These are phyloP conservation scores for Pleurotus ostreatus DNA, from an alignment of 768 basidiomycete genomes.

Conservation along the genomic window DNA sequence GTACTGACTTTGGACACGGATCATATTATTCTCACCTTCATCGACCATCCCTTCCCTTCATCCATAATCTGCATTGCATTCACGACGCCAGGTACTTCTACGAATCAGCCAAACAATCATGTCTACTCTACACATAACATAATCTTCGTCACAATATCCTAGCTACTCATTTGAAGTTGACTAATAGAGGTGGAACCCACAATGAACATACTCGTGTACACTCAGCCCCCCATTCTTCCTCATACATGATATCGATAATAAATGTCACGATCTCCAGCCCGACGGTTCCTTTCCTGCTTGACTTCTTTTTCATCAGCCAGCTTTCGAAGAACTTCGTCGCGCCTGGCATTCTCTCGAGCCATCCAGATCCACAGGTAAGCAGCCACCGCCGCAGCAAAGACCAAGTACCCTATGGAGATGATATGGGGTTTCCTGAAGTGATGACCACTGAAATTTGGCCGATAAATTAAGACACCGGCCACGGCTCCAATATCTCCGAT, in stretches of 20 bases:
- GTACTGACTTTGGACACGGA: not conserved
- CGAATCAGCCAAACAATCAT: not conserved
- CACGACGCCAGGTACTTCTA: not conserved
- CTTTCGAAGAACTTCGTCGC: constrained; percentile 26
- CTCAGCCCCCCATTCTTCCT: not conserved
- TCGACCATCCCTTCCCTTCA: not conserved
- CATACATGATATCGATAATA: constrained; percentile 37
- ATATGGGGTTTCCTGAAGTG: constrained; percentile 52
- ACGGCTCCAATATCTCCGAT: constrained; percentile 61
- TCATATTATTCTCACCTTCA: not conserved
- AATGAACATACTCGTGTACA: too few species aligned
- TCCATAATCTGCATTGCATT: not conserved
- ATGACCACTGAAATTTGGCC: constrained; percentile 42
- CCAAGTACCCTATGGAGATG: constrained; percentile 56
- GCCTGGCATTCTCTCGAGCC: constrained; percentile 44
- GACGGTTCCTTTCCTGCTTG: constrained; percentile 12
- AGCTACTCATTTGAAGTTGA: not conserved
- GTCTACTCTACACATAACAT: not conserved
- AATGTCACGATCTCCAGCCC: constrained; percentile 35
- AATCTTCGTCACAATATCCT: not conserved
- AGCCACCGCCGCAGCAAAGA: constrained; percentile 41
- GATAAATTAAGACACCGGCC: constrained; percentile 52
- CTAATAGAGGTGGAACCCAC: not conserved
- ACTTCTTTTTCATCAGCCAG: constrained; percentile 18
- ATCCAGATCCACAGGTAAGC: constrained; percentile 44